A percentile compares a stretch with the other conserved stretches of the same genome.
Conservation (phyloP, 225 moss, liverwort and hornwort genomes). For the Marchantia paleacea region DNA sequence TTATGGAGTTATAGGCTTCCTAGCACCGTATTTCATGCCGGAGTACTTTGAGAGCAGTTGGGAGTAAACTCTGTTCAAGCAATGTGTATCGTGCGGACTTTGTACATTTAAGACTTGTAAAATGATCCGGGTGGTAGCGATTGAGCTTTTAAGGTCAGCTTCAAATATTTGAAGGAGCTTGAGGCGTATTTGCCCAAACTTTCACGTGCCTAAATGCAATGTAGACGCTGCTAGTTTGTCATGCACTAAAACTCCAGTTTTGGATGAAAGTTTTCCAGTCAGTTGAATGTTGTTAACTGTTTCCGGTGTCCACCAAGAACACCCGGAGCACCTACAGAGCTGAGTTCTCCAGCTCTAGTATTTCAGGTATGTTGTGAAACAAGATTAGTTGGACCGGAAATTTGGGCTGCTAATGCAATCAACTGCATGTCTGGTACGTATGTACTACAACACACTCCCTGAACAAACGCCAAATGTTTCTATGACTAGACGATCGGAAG, state of each 20-base stretch:
- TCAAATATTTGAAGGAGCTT: neutral
- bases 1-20: neutral
- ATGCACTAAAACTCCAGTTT: neutral
- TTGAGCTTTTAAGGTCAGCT: slow-evolving; percentile 3
- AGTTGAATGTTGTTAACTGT: neutral
- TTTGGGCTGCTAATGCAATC: no score
- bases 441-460: no score
- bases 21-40: neutral
- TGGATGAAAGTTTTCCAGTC: neutral
- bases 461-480: no score
- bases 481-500: no score
- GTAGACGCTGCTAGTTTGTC: neutral
- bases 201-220: neutral
- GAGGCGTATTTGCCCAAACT: neutral
- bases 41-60: slow-evolving; percentile 7
- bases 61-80: neutral
- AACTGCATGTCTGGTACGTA: no score
- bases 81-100: slow-evolving; percentile 10
- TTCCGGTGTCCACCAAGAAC: no score
- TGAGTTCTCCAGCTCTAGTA: no score
- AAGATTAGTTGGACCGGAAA: no score
- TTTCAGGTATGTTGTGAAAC: no score
- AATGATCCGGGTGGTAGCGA: slow-evolving; percentile 18
- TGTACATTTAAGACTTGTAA: slow-evolving; percentile 16
- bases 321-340: no score